Evolutionary conservation across 140 eudicot species (phyloP), one percentile per base, ranked within the genome.

Genomic region (Ambrosia hybrid): DNA sequence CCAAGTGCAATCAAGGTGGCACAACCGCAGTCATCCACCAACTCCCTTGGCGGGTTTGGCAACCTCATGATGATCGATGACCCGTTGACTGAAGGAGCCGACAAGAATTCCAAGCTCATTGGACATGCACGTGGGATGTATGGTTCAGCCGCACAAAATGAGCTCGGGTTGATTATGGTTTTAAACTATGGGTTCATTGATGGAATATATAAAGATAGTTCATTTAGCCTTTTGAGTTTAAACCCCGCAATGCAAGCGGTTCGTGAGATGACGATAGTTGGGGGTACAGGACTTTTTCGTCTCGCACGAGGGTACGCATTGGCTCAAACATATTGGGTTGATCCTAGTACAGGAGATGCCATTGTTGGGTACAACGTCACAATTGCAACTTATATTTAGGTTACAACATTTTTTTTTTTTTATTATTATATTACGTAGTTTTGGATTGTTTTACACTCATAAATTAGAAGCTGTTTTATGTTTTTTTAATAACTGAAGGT

Each of bases 41-140:
- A 10, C 53, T 84, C 91, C 5, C 43, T 66, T 1, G 71, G 82
- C 4, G 72, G 74, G 9, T 89, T 91, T 45, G 95, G 96, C 5
- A 11, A 51, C 16, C 55, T 89, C 15, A 65, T 72, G 81, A 85
- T 89, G 91, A 73, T 80, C 13, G 97, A 91, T 53, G 95, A 86
- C 53, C 82, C 82, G 14, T 52, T 91, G 9, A 91, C 97, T 1
- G 80, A 79, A 11, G 91, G 95, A 5, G 95, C 96, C 2, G 91
- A 86, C 4, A 72, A 81, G 4, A 79, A 68, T 0, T 89, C 96
- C 1, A 83, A 81, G 68, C 70, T 67, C 9, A 82, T 88, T 56
- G 97, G 97, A 65, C 94, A 83, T 68, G 91, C 94, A 13, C 81
- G 85, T 13, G 95, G 97, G 9, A 14, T 92, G 74, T 89, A 86